phyloP scores from a whole-genome alignment of 805 yeast species.

The Candida adriatica region DNA sequence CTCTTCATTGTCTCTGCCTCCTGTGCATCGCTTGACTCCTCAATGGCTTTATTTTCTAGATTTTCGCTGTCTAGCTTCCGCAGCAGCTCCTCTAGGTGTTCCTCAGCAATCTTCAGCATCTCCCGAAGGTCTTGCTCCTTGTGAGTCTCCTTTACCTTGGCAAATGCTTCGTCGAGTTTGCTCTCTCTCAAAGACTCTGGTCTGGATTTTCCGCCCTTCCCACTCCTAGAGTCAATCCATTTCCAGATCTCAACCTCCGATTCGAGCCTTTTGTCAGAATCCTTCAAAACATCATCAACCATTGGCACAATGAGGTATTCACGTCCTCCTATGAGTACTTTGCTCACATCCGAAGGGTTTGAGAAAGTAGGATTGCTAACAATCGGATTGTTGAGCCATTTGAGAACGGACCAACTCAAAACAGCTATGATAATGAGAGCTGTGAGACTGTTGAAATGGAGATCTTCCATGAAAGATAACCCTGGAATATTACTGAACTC shows the following conservation, averaged over 20 bases:
- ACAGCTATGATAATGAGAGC: not conserved
- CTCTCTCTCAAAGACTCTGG: not conserved
- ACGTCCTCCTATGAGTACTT: conserved; percentile 19
- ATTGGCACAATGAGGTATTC: conserved; percentile 19
- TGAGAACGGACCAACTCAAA: conserved; percentile 1
- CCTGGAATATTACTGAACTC: conserved; percentile 4
- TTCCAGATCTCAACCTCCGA: conserved; percentile 24
- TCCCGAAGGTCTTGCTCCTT: conserved; percentile 20
- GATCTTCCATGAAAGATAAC: not conserved
- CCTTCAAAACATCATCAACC: conserved; percentile 7
- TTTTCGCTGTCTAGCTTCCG: conserved; percentile 4
- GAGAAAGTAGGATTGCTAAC: not conserved
- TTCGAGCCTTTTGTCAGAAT: conserved; percentile 1
- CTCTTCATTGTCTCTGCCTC: no score
- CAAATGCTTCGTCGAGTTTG: conserved; percentile 1
- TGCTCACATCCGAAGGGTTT: conserved; percentile 2
- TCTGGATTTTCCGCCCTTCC: not conserved
- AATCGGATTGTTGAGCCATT: not conserved
- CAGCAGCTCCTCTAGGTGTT: conserved; percentile 11
- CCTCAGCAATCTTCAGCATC: conserved; percentile 19
- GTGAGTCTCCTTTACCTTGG: conserved; percentile 7
- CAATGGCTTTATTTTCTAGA: no score
- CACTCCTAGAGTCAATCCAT: conserved; percentile 21
- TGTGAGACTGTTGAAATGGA: conserved; percentile 1
- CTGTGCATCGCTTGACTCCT: no score